Evolutionary conservation across 228 moss, liverwort and hornwort species (phyloP).

Genomic region (Sphagnum fallax): DNA sequence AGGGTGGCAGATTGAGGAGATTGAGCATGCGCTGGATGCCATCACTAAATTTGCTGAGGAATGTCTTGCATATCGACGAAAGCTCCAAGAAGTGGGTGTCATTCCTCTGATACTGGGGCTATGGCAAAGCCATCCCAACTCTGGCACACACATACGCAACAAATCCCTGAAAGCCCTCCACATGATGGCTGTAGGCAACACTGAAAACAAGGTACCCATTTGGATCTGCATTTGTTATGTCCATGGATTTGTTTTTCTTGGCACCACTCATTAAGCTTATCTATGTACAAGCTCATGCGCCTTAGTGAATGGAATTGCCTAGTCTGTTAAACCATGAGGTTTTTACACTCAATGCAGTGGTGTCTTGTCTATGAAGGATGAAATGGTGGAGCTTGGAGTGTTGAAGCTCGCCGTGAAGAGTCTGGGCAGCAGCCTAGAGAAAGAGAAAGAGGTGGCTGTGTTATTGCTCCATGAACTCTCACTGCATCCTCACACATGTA

Average conservation of each 20-base stretch:
- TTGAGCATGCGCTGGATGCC: constrained; percentile 37
- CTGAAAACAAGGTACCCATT: constrained; percentile 28
- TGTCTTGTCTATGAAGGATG: constrained; percentile 11
- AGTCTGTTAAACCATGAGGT: too few species aligned
- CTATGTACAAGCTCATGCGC: too few species aligned
- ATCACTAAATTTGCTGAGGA: constrained; percentile 20
- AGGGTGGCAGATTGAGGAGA: constrained; percentile 28
- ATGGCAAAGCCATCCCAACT: constrained; percentile 35
- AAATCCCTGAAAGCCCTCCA: constrained; percentile 32
- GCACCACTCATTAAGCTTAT: too few species aligned
- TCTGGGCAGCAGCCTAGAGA: constrained; percentile 36
- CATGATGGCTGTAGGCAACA: constrained; percentile 18
- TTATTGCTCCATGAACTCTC: constrained; percentile 35
- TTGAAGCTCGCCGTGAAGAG: constrained; percentile 38
- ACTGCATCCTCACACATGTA: constrained; percentile 14
- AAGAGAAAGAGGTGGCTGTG: constrained; percentile 31
- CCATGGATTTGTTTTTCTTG: too few species aligned
- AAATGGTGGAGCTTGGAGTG: constrained; percentile 27
- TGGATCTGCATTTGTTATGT: too few species aligned
- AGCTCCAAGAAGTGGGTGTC: constrained; percentile 32
- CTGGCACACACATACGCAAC: constrained; percentile 30
- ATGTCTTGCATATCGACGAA: constrained; percentile 18
- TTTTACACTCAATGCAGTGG: too few species aligned
- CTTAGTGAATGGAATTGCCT: too few species aligned
- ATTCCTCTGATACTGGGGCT: constrained; percentile 27